These are phyloP conservation scores for Pseudogymnoascus sp. DNA, from an alignment of 2,329 filamentous ascomycete species.

Conservation along the genomic window DNA sequence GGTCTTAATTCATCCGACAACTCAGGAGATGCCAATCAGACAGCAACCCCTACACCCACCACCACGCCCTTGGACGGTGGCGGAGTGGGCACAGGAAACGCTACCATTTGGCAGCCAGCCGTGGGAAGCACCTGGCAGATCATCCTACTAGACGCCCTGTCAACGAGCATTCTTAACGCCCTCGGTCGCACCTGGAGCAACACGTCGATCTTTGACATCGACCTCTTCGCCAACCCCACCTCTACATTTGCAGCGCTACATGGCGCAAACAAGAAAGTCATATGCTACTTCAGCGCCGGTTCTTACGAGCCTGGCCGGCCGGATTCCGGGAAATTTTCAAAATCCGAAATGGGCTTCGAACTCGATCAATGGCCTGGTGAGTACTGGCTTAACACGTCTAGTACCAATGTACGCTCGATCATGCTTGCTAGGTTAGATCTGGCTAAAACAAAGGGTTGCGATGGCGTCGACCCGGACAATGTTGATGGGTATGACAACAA, in stretches of 20 bases:
- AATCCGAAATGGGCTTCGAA: conserved; percentile 48
- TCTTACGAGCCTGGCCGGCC: conserved; percentile 56
- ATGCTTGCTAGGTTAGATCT: conserved; percentile 54
- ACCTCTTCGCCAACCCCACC: conserved; percentile 49
- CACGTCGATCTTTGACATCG: conserved; percentile 35
- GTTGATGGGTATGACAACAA: conserved; percentile 60
- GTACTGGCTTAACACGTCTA: conserved; percentile 57
- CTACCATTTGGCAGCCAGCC: conserved; percentile 43
- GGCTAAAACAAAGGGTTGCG: conserved; percentile 55
- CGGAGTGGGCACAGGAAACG: too few relatives aligned
- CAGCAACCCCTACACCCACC: too few relatives aligned
- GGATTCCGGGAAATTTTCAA: conserved; percentile 48
- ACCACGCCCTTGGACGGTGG: too few relatives aligned
- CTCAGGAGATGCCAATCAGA: too few relatives aligned
- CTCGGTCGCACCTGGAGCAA: conserved; percentile 15
- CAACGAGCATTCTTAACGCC: too few relatives aligned
- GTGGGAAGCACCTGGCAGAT: conserved; percentile 55
- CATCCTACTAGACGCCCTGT: conserved; percentile 40
- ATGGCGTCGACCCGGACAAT: conserved; percentile 66
- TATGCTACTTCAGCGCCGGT: conserved; percentile 69
- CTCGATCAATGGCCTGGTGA: conserved; percentile 61
- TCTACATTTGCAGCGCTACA: conserved; percentile 41
- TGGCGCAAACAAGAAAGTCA: conserved; percentile 47
- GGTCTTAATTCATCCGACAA: not conserved
- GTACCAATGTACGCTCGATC: conserved; percentile 53